Base-by-base conservation (phyloP, 1,284 basidiomycete species). In the Trichosporon coremiiforme region DNA sequence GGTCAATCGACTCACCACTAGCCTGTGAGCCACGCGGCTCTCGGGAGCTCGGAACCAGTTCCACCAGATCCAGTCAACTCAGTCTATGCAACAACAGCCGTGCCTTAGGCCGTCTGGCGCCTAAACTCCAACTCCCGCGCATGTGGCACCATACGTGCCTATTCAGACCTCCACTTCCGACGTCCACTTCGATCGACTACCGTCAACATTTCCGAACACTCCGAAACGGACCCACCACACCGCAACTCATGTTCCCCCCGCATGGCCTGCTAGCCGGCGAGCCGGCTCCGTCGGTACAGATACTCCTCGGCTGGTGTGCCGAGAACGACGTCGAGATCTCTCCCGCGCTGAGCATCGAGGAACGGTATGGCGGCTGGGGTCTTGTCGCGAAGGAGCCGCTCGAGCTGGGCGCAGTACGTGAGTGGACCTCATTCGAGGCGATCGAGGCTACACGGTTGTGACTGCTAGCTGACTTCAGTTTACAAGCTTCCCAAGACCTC, bases 401-500 rank as follows among this genome's bases (percentile, higher is more conserved):
- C 7, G 73, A 71, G 2, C 31, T 71, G 0, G 74, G 72, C 31
- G 71, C 71, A 57, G 71, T 71, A 12, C 66, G 73, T 79, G 66
- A 64, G 75, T 29, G 29, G n/a, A 4, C 35, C 9, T 20, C 13
- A 6, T 17, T 38, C 36, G 13, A 38, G 35, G 12, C 36, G 13
- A 13, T 13, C 13, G 36, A 7, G 12, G 36, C 36, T 38, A 12
- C 9, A 3, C 13, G 36, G 12, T 7, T 13, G 17, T 10, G 25
- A 9, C 10, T n/a, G 17, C 55, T 13, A 2, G 17, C 36, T 45
- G 29, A 41, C 47, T 12, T 1, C 71, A 85, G 84, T 84, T 33
- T 82, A 77, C 65, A 72, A 74, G 38, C 79, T 84, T 1, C 84
- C 84, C 7, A 83, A 84, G 45, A 57, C 71, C 0, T 73, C 79